These are phyloP conservation scores for Jatropha podagrica DNA, from an alignment of 441 rosid species.

Conservation along the genomic window DNA sequence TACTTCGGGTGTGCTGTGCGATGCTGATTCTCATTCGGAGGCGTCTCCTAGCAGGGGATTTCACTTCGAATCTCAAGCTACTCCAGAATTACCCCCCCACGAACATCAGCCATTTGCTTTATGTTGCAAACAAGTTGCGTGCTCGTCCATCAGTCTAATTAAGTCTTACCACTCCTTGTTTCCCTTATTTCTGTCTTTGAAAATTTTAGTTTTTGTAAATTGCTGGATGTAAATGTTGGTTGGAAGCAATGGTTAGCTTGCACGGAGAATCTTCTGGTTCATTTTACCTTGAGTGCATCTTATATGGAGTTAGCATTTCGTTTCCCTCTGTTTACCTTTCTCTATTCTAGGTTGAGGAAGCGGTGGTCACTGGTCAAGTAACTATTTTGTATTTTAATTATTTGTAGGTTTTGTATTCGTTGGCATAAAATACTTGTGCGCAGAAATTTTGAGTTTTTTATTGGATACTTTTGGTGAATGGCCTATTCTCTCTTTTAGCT, in stretches of 20 bases:
- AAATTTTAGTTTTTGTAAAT: constrained; percentile 31
- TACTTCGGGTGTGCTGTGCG: constrained; percentile 90
- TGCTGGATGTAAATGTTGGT: constrained; percentile 38
- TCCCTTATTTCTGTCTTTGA: constrained; percentile 3
- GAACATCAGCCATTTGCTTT: constrained; percentile 84
- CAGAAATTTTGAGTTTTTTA: not conserved
- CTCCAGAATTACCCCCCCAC: constrained; percentile 91
- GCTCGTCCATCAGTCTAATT: constrained; percentile 41
- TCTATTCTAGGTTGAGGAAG: constrained; percentile 9
- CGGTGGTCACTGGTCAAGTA: not conserved
- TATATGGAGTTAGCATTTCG: constrained; percentile 1
- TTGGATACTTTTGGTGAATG: not conserved
- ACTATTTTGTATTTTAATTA: not conserved
- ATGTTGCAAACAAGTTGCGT: constrained; percentile 88
- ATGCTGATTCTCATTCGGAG: constrained; percentile 88
- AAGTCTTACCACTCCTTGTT: constrained; percentile 5
- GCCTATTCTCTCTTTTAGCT: not conserved
- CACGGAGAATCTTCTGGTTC: constrained; percentile 9
- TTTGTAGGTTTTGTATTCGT: constrained; percentile 11
- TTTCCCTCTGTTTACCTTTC: not conserved
- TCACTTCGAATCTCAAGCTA: constrained; percentile 91
- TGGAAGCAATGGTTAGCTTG: constrained; percentile 23
- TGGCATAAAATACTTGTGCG: not conserved
- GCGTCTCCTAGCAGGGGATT: constrained; percentile 91
- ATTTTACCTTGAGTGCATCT: not conserved